Percentiles rank a stretch among this genome's conserved stretches.
These are phyloP conservation scores for Psilocybe mexicana DNA, from an alignment of 1,284 basidiomycete genomes.

Conservation along the genomic window DNA sequence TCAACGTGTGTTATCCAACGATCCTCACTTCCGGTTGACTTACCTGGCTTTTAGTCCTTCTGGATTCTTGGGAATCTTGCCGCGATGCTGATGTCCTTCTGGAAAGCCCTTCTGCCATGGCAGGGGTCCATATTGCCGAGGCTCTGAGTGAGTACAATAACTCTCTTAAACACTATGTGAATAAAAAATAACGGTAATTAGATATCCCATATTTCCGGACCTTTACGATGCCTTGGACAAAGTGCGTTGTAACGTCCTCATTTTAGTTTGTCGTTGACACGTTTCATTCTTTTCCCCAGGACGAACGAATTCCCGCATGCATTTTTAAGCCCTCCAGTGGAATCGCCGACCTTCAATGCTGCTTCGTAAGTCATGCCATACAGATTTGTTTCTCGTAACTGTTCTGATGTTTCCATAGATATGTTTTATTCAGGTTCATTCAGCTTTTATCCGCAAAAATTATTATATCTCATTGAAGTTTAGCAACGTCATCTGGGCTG, in stretches of 20 bases:
- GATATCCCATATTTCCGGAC: conserved; percentile 62
- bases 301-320: conserved; percentile 69
- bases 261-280: neutral
- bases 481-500: conserved; percentile 79
- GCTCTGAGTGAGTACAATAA: conserved; percentile 53
- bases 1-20: conserved; percentile 45
- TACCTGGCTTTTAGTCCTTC: conserved; percentile 46
- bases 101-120: conserved; percentile 76
- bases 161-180: conserved; percentile 9
- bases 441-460: neutral
- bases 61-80: conserved; percentile 72
- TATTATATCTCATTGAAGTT: conserved; percentile 30
- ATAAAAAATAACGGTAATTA: conserved; percentile 1
- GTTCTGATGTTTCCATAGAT: conserved; percentile 33
- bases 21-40: neutral
- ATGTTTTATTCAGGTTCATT: conserved; percentile 59
- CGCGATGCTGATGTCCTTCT: conserved; percentile 75
- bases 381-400: neutral
- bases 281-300: conserved; percentile 31
- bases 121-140: conserved; percentile 82
- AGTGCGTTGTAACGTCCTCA: conserved; percentile 27
- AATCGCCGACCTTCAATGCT: conserved; percentile 52
- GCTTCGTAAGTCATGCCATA: conserved; percentile 42
- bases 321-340: conserved; percentile 56
- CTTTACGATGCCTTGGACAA: conserved; percentile 77